Percentiles rank a stretch among this genome's conserved stretches.
Conservation (phyloP, 345 rosid genomes). For the Lumnitzera littorea region DNA sequence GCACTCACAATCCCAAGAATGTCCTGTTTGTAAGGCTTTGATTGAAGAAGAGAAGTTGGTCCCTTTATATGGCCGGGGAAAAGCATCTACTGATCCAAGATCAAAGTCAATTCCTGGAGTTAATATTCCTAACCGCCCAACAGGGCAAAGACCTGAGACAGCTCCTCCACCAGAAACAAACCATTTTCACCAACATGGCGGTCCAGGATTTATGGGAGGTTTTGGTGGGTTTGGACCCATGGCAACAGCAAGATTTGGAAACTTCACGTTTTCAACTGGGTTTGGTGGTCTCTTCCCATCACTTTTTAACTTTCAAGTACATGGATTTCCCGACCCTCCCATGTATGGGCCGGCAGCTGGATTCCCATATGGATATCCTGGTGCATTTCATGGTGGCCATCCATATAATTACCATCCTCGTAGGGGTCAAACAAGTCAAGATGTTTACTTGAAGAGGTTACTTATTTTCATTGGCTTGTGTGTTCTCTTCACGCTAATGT, state of each 20-base stretch:
- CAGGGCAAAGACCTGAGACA: constrained; percentile 98
- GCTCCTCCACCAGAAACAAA: constrained; percentile 81
- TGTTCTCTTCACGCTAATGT: constrained; percentile 48
- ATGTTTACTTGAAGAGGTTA: constrained; percentile 57
- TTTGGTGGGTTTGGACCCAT: constrained; percentile 81
- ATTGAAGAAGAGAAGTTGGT: constrained; percentile 86
- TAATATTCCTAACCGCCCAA: constrained; percentile 79
- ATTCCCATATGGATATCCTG: constrained; percentile 60
- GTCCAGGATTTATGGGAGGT: constrained; percentile 66
- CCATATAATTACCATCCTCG: constrained; percentile 40
- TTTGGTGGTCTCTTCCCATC: constrained; percentile 91
- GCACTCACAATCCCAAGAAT: constrained; percentile 70
- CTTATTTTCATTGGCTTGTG: constrained; percentile 40
- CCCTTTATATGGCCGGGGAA: constrained; percentile 95
- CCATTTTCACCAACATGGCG: constrained; percentile 61
- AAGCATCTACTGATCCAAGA: constrained; percentile 73
- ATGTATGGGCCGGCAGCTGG: constrained; percentile 76
- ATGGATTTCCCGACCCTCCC: constrained; percentile 74
- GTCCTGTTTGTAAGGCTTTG: constrained; percentile 92
- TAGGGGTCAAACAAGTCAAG: constrained; percentile 75
- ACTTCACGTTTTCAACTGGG: constrained; percentile 70
- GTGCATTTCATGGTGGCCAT: constrained; percentile 69
- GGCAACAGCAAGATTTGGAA: constrained; percentile 71
- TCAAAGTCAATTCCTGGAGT: constrained; percentile 78
- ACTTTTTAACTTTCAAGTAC: constrained; percentile 68